phyloP scores from a whole-genome alignment of 1,284 basidiomycete species.

The Pseudozyma sp. region DNA sequence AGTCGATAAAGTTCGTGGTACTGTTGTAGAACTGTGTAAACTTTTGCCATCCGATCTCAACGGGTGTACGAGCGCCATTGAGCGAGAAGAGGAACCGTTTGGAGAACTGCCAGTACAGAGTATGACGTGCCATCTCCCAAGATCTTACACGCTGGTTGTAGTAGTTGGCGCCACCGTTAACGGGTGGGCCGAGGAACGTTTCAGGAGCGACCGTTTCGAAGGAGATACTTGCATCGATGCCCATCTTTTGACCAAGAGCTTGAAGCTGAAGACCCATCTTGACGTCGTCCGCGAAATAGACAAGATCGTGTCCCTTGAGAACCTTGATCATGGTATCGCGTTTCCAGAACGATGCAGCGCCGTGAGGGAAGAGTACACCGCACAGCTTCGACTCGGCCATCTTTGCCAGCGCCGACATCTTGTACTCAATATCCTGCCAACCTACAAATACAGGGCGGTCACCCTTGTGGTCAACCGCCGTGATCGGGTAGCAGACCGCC shows the following conservation, averaged over 20 bases:
- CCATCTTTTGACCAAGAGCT: constrained; percentile 28
- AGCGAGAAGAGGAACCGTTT: constrained; percentile 36
- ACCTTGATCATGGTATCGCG: constrained; percentile 36
- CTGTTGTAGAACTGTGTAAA: constrained; percentile 46
- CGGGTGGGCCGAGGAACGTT: constrained; percentile 36
- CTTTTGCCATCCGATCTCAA: constrained; percentile 34
- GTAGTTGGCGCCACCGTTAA: constrained; percentile 25
- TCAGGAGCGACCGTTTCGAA: constrained; percentile 39
- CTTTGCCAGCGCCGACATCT: constrained; percentile 40
- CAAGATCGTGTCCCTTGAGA: constrained; percentile 28
- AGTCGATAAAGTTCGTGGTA: constrained; percentile 44
- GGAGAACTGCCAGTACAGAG: constrained; percentile 43
- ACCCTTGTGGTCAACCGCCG: constrained; percentile 39
- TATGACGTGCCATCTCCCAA: constrained; percentile 46
- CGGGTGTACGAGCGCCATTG: constrained; percentile 21
- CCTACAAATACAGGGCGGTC: constrained; percentile 41
- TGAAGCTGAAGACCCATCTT: constrained; percentile 46
- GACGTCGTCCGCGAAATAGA: constrained; percentile 45
- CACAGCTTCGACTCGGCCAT: constrained; percentile 35
- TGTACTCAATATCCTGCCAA: constrained; percentile 51
- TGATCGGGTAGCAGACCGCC: constrained; percentile 44
- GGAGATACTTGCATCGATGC: constrained; percentile 27
- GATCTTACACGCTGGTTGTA: constrained; percentile 36
- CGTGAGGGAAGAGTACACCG: constrained; percentile 42
- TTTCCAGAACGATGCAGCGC: constrained; percentile 36